phyloP scores from a whole-genome alignment of 2,329 filamentous ascomycete species.

The Celoporthe dispersa region DNA sequence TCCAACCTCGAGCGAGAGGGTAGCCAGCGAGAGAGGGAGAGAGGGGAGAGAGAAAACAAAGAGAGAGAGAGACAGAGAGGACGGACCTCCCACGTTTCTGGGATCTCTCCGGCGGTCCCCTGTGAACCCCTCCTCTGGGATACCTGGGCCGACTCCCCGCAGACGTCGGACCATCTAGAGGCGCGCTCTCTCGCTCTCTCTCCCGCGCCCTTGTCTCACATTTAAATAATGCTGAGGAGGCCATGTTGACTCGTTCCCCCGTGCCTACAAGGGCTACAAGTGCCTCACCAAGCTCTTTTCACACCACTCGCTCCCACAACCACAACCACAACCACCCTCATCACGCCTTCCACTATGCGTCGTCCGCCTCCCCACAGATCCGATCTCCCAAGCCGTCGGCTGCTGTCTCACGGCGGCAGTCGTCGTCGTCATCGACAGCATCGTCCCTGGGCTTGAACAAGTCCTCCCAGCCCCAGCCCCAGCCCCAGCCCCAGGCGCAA shows the following conservation, averaged over 20 bases:
- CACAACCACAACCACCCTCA: conserved; percentile 14
- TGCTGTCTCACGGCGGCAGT: conserved; percentile 47
- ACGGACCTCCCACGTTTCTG: background rate
- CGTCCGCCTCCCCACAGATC: conserved; percentile 49
- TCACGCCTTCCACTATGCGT: conserved; percentile 49
- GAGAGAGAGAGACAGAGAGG: background rate
- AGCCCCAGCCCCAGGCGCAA: conserved; percentile 28
- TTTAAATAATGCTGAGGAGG: conserved; percentile 50
- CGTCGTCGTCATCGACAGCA: conserved; percentile 43
- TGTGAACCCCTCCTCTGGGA: background rate
- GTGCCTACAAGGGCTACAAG: conserved; percentile 55
- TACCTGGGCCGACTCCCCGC: background rate
- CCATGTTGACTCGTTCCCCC: conserved; percentile 65
- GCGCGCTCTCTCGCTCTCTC: background rate
- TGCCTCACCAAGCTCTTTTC: conserved; percentile 54
- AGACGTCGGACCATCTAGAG: background rate
- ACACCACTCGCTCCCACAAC: conserved; percentile 27
- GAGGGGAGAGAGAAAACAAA: background rate
- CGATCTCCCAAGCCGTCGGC: conserved; percentile 48
- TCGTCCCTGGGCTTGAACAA: conserved; percentile 37
- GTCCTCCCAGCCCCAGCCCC: conserved; percentile 31
- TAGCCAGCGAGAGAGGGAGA: background rate
- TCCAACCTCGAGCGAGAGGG: background rate
- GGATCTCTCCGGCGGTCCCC: no score
- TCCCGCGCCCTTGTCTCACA: background rate